Evolutionary conservation across 2,329 filamentous ascomycete genomes (phyloP).

Genomic region (Paraconiothyrium brasiliense): DNA sequence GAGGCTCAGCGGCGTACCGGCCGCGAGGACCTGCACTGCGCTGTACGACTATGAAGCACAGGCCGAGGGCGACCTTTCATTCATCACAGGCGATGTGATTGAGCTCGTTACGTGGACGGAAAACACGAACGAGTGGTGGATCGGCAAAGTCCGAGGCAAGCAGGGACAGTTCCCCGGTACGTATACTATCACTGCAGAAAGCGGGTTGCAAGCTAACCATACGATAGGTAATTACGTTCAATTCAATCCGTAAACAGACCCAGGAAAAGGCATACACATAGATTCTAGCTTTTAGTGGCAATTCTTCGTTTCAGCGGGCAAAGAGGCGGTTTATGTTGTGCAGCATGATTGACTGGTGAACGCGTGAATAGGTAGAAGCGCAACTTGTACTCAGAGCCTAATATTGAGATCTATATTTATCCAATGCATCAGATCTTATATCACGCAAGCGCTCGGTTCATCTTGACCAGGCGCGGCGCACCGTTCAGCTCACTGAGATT

Average conservation of each 20-base stretch:
- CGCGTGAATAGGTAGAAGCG: not conserved
- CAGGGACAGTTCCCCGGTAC: conserved; percentile 94
- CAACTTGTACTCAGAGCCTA: not conserved
- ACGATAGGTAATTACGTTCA: conserved; percentile 5
- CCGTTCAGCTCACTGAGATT: too few relatives aligned
- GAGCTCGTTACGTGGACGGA: conserved; percentile 85
- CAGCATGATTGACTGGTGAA: not conserved
- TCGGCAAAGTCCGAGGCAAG: conserved; percentile 79
- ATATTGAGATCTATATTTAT: conserved; percentile 1
- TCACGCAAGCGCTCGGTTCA: too few relatives aligned
- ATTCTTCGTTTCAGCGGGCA: conserved; percentile 4
- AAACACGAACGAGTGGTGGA: conserved; percentile 99
- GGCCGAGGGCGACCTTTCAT: conserved; percentile 92
- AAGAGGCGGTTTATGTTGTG: not conserved
- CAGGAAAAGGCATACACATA: not conserved
- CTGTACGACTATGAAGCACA: conserved; percentile 97
- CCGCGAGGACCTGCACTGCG: conserved; percentile 83
- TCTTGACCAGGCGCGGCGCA: too few relatives aligned
- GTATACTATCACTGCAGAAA: conserved; percentile 36
- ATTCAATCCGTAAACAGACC: not conserved
- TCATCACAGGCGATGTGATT: conserved; percentile 86
- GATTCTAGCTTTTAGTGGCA: not conserved
- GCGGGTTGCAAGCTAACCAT: not conserved
- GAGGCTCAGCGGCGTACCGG: conserved; percentile 71
- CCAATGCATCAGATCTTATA: not conserved